Evolutionary conservation across 495 filamentous ascomycete genomes (phyloP), one percentile per base, ranked within the genome.

Genomic region (Bryoglossum gracile): DNA sequence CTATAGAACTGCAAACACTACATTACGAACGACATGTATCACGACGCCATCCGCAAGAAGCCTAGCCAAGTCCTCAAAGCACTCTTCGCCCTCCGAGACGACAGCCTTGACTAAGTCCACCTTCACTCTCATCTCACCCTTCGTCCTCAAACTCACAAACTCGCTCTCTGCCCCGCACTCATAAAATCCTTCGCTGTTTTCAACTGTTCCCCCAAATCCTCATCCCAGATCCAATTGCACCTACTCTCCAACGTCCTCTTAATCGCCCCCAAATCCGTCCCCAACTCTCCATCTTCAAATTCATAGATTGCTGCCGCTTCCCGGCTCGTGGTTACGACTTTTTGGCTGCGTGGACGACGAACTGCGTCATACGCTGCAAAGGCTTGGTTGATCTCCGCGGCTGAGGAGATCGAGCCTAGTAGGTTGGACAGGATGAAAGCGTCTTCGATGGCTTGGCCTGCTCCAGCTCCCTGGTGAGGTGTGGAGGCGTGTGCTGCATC

Each of bases 11-110:
- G 77, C 55, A 88, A 89, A 67, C 82, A 82, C 35, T 87, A 82
- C 53, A 78, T 92, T 58, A 95, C 89, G 48, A 96, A 94, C 61
- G 68, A 70, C 14, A 74, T 94, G 73, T 89, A 90, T 54, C 91
- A 97, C 61, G 82, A 94, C 56, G 92, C 83, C 0, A 50, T 95
- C 19, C 69, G 87, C 35, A 71, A 70, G 39, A 86, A 75, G 64
- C 72, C 79, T 23, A 85, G 88, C 25, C 86, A 90, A 45, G 72
- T 95, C 4, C 69, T 90, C 59, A 74, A 71, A 43, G 73, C 80
- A 51, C 63, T 91, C 18, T 89, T 89, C 59, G 74, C 71, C 47
- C 58, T 94, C 62, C 71, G 81, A 48, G 82, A 87, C 57, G 87
- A 89, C 49, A 74, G 71, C 16, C 72, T 87, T 51, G 84, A 92